Conservation (phyloP, 2,329 filamentous ascomycete species). For the Periconia sp. region DNA sequence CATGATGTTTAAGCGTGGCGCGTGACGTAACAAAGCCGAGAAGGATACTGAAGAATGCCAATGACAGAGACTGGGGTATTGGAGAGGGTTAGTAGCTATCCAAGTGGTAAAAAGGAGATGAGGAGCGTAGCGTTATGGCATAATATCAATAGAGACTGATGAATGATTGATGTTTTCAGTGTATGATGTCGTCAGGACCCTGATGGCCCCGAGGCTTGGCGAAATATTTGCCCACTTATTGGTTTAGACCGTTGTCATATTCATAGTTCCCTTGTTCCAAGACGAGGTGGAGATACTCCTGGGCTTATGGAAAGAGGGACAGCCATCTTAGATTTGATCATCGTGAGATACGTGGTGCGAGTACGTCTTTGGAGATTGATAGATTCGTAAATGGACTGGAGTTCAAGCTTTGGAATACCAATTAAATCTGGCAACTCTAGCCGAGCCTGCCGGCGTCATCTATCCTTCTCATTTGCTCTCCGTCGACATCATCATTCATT, state of each 20-base stretch:
- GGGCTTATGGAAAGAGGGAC: no score
- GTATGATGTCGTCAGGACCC: background rate
- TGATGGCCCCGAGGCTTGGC: background rate
- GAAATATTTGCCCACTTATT: no score
- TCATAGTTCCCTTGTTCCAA: no score
- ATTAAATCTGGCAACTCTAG: background rate
- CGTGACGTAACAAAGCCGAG: background rate
- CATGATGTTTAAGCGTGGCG: slow-evolving; percentile 17
- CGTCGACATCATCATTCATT: background rate
- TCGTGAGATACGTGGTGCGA: no score
- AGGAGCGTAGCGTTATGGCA: background rate
- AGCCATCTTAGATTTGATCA: no score
- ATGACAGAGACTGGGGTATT: background rate
- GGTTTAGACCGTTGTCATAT: no score
- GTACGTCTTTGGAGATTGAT: no score
- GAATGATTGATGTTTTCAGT: background rate
- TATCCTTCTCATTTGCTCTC: background rate
- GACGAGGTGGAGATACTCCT: no score
- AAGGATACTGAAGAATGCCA: background rate
- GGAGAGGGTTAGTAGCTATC: background rate
- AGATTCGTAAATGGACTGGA: no score
- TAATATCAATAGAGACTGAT: background rate
- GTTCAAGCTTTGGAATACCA: background rate
- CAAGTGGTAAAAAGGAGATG: background rate
- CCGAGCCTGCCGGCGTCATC: background rate